Base-by-base conservation (phyloP, 495 filamentous ascomycete species). In the Xylaria bambusicola region DNA sequence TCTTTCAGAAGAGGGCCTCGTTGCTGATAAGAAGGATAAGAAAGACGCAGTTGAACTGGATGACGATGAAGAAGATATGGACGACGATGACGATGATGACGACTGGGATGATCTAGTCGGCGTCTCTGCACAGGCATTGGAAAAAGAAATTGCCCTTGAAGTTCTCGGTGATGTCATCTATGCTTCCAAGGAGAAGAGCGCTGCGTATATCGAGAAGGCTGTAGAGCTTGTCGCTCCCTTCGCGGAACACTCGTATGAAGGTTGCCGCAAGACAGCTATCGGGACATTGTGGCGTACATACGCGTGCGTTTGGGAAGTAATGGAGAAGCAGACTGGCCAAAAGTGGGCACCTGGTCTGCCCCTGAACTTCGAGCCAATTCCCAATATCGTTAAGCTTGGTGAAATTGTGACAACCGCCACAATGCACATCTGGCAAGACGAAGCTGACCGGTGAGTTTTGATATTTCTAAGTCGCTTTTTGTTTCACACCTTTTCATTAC, bases 141-240 rank as follows among this genome's bases (percentile, higher is more conserved):
- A 98, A 79, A 97, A 98, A 74, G 94, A 98, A 76, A 96, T 98
- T 58, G 94, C 95, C 42, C 82, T 95, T 41, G 94, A 98, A 75
- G 92, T 97, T 13, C 79, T 97, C 41, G 94, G 93, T 52, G 94
- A 98, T 67, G 83, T 98, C 29, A 85, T 98, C 63, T 89, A 89
- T 38, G 84, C 95, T 74, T 89, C 91, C 42, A 93, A 94, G 13
- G 64, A 73, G 57, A 64, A 68, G 56, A 68, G 68, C 35, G 48
- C 66, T 12, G 66, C 68, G 12, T 97, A 93, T 74, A 87, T 98
- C 56, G 86, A 97, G 76, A 91, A 90, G 82, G 91, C 92, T 10
- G 81, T 98, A 52, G 89, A 93, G 77, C 82, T 84, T 60, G 83
- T 94, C 31, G 79, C 91, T 35, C 85, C 85, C 18, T 84, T 97